These are phyloP conservation scores for Macrolepiota albuminosa DNA, from an alignment of 768 basidiomycete species.

Conservation along the genomic window DNA sequence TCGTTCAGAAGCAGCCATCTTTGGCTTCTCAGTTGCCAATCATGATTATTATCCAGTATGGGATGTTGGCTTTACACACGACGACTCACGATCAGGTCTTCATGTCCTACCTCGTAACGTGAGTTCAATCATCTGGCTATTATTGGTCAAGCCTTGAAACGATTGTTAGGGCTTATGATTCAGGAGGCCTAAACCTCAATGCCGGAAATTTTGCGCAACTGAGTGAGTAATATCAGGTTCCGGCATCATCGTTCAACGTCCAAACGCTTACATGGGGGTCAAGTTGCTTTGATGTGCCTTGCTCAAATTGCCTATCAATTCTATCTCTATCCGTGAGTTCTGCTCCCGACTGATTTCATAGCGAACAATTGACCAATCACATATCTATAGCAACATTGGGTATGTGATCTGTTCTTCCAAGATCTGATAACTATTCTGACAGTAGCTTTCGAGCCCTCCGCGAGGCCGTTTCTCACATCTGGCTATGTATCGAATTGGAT, in stretches of 20 bases:
- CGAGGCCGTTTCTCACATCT: constrained; percentile 79
- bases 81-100: constrained; percentile 91
- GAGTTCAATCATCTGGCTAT: constrained; percentile 24
- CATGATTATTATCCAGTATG: constrained; percentile 86
- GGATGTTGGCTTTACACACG: constrained; percentile 80
- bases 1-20: constrained; percentile 55
- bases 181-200: constrained; percentile 88
- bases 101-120: constrained; percentile 89
- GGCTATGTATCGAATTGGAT: constrained; percentile 88
- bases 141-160: neutral
- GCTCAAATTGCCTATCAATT: constrained; percentile 92
- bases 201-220: constrained; percentile 91
- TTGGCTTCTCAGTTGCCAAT: constrained; percentile 74
- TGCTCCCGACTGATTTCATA: neutral
- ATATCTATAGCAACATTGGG: constrained; percentile 56
- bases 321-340: constrained; percentile 77
- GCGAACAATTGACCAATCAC: constrained; percentile 1
- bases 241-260: neutral
- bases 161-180: constrained; percentile 59
- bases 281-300: constrained; percentile 91
- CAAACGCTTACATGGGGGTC: constrained; percentile 5
- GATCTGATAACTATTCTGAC: constrained; percentile 4
- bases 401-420: constrained; percentile 19
- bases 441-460: constrained; percentile 52
- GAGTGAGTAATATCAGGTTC: constrained; percentile 41